Percentiles rank a stretch among this genome's conserved stretches.
phyloP scores from a whole-genome alignment of 2,329 filamentous ascomycete genomes.

The Colletotrichum trifolii region DNA sequence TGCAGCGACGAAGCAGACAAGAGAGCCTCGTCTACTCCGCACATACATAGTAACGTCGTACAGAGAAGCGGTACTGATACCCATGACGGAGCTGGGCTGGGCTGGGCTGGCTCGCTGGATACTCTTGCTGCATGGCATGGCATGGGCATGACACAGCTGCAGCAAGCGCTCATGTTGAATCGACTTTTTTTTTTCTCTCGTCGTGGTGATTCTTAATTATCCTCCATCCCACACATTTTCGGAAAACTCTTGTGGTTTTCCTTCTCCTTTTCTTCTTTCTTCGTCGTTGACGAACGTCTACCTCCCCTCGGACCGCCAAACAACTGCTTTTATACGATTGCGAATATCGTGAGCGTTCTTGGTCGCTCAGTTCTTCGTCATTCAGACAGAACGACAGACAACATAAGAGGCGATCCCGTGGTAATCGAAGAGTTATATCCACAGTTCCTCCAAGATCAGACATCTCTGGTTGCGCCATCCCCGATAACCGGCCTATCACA shows the following conservation, averaged over 20 bases:
- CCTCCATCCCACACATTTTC: conserved; percentile 26
- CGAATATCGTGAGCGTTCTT: background rate
- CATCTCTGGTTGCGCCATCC: conserved; percentile 22
- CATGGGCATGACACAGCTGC: conserved; percentile 31
- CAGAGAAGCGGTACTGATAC: background rate
- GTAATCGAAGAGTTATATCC: conserved; percentile 16
- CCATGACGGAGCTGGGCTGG: background rate
- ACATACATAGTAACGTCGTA: background rate
- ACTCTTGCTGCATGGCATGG: conserved; percentile 31
- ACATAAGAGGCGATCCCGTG: conserved; percentile 22
- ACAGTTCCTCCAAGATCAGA: conserved; percentile 29
- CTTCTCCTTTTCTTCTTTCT: conserved; percentile 18
- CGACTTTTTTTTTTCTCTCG: conserved; percentile 21
- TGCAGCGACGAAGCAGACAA: background rate
- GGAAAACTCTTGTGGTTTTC: background rate
- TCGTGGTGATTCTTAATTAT: conserved; percentile 23
- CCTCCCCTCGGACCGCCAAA: conserved; percentile 16
- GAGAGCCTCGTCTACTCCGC: conserved; percentile 11
- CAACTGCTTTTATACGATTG: conserved; percentile 1
- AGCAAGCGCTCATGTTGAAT: conserved; percentile 35
- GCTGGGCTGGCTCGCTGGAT: conserved; percentile 17
- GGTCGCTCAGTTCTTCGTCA: conserved; percentile 1
- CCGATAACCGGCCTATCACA: conserved; percentile 23
- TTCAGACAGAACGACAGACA: conserved; percentile 7
- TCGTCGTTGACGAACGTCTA: conserved; percentile 31